phyloP scores from a whole-genome alignment of 2,329 filamentous ascomycete genomes.

The Fusarium buxicola region DNA sequence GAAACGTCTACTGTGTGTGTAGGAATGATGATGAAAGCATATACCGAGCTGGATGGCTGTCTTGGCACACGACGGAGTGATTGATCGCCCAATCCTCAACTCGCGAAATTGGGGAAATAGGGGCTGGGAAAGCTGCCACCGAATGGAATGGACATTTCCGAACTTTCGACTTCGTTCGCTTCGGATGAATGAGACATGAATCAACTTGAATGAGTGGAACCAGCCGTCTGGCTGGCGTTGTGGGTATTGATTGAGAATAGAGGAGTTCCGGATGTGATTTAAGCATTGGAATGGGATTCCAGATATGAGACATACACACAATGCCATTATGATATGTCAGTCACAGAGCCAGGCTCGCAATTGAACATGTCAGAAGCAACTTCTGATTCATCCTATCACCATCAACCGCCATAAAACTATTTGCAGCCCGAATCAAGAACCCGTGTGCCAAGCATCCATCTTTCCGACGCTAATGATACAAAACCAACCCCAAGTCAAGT shows the following conservation, averaged over 20 bases:
- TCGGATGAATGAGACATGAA: not conserved
- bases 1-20: not conserved
- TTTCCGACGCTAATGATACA: conserved; percentile 15
- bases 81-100: not conserved
- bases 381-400: conserved; percentile 7
- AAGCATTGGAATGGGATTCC: conserved; percentile 5
- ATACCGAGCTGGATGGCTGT: conserved; percentile 5
- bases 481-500: not conserved
- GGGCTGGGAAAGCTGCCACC: not conserved
- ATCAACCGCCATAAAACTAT: conserved; percentile 18
- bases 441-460: conserved; percentile 9
- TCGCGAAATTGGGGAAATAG: not conserved
- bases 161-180: not conserved
- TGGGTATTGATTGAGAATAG: conserved; percentile 6
- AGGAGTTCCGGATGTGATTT: conserved; percentile 17
- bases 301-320: conserved; percentile 5
- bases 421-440: conserved; percentile 5
- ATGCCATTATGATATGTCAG: conserved; percentile 8
- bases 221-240: not conserved
- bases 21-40: conserved; percentile 19
- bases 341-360: not conserved
- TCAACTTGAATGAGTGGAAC: conserved; percentile 5
- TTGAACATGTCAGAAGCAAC: not conserved
- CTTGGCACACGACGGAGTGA: not conserved
- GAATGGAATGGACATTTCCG: not conserved